Conservation (phyloP, 805 yeast genomes). For the Yamadazyma tumulicola region DNA sequence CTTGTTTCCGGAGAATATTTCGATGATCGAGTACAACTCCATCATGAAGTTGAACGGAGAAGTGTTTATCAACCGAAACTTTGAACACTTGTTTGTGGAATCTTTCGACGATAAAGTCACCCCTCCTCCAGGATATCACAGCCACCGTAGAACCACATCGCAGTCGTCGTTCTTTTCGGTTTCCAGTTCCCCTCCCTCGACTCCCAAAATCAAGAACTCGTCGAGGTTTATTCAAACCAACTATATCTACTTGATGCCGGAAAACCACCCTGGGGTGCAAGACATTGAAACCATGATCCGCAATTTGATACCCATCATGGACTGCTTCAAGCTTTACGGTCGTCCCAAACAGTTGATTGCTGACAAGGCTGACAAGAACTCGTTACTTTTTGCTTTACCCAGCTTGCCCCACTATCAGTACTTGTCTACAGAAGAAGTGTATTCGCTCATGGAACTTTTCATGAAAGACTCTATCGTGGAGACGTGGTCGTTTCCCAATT, state of each 20-base stretch:
- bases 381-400: constrained; percentile 73
- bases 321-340: constrained; percentile 69
- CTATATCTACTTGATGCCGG: constrained; percentile 67
- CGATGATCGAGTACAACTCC: constrained; percentile 55
- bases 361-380: constrained; percentile 60
- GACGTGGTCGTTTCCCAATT: constrained; percentile 25
- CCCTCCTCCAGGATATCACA: constrained; percentile 1
- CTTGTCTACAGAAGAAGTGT: constrained; percentile 32
- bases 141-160: constrained; percentile 13
- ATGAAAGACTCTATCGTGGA: constrained; percentile 17
- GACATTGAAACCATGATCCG: constrained; percentile 73
- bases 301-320: constrained; percentile 64
- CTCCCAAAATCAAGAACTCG: constrained; percentile 18
- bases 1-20: constrained; percentile 57
- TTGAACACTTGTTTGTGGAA: constrained; percentile 28
- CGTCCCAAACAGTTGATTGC: constrained; percentile 72
- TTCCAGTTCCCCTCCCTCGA: constrained; percentile 15
- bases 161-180: constrained; percentile 15
- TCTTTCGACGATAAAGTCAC: neutral
- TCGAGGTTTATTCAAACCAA: constrained; percentile 19
- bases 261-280: constrained; percentile 66
- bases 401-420: constrained; percentile 67
- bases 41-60: constrained; percentile 56
- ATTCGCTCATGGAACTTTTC: constrained; percentile 16
- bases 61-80: constrained; percentile 43